Percentiles rank a stretch among this genome's conserved stretches.
phyloP scores from a whole-genome alignment of 2,329 filamentous ascomycete species.

The Pyricularia pennisetigena region DNA sequence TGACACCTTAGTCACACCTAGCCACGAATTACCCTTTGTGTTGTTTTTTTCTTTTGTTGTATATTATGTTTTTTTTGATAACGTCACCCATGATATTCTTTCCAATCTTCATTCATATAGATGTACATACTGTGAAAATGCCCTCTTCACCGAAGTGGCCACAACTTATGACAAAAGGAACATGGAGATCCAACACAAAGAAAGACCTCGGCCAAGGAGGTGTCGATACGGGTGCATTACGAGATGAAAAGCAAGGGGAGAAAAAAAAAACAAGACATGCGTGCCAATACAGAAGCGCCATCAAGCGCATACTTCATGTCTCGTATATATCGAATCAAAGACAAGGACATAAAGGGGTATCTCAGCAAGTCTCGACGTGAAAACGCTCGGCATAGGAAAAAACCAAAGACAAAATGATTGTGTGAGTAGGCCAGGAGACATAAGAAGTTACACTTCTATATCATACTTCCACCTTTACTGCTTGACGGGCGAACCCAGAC shows the following conservation, averaged over 20 bases:
- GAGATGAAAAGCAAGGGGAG: background rate
- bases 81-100: background rate
- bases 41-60: background rate
- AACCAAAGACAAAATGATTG: no score
- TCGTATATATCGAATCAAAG: background rate
- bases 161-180: background rate
- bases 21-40: background rate
- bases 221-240: background rate
- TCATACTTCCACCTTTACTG: background rate
- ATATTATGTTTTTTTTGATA: background rate
- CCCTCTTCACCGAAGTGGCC: background rate
- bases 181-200: background rate
- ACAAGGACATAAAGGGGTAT: no score
- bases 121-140: background rate
- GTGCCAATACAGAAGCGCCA: background rate
- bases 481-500: constrained; percentile 12
- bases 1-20: background rate
- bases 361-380: no score
- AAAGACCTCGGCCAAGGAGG: background rate
- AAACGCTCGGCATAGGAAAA: no score
- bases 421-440: no score
- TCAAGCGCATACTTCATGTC: background rate
- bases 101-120: background rate
- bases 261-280: background rate
- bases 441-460: no score